phyloP scores from a whole-genome alignment of 345 rosid species.

The Syzygium oleosum region DNA sequence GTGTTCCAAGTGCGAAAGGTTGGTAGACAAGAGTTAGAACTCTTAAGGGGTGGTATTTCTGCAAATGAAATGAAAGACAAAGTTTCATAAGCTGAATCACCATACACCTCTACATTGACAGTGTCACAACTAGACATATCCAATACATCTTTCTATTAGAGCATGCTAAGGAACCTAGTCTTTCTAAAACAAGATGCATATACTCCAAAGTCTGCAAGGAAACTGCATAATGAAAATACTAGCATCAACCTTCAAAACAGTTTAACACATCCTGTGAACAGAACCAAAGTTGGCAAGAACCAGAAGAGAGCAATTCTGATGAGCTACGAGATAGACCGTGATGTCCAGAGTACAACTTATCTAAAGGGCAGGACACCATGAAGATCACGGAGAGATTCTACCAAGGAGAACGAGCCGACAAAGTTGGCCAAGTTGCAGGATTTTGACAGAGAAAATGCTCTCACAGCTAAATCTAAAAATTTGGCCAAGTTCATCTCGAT shows the following conservation, averaged over 20 bases:
- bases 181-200: background rate
- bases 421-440: background rate
- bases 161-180: background rate
- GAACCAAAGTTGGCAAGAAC: background rate
- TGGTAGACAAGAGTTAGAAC: constrained; percentile 78
- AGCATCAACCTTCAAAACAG: background rate
- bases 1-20: constrained; percentile 55
- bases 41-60: constrained; percentile 73
- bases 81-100: background rate
- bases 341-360: background rate
- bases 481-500: background rate
- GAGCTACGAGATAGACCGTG: background rate
- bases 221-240: background rate
- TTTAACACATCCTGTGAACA: background rate
- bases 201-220: background rate
- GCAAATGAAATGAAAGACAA: constrained; percentile 8
- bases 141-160: background rate
- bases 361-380: background rate
- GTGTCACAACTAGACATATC: background rate
- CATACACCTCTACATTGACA: background rate
- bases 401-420: background rate
- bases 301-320: background rate
- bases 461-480: background rate
- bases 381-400: background rate
- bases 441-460: background rate